These are phyloP conservation scores for Lactifluus rugatus DNA, from an alignment of 768 basidiomycete genomes.

Conservation along the genomic window DNA sequence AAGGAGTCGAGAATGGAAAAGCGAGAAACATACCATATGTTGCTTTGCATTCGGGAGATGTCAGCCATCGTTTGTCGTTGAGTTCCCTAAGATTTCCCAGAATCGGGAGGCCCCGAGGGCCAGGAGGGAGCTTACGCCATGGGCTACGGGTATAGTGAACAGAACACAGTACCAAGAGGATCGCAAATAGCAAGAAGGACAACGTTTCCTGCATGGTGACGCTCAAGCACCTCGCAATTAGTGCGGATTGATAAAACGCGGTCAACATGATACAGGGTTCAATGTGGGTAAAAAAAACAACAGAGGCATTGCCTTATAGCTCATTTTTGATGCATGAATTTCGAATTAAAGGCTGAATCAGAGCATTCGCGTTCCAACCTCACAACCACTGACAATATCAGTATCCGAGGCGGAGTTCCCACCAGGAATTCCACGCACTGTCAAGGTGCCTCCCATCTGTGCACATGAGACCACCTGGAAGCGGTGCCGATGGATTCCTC, in stretches of 20 bases:
- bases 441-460: slow-evolving; percentile 5
- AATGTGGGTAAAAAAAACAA: not conserved
- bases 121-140: slow-evolving; percentile 18
- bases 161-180: not conserved
- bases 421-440: slow-evolving; percentile 16
- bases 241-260: not conserved
- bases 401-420: slow-evolving; percentile 10
- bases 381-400: not conserved
- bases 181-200: not conserved
- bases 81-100: slow-evolving; percentile 14
- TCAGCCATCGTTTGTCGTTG: slow-evolving; percentile 15
- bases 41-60: slow-evolving; percentile 6
- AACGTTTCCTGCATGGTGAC: not conserved
- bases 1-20: not conserved
- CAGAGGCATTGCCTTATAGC: slow-evolving; percentile 1
- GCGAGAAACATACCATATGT: slow-evolving; percentile 6
- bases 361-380: slow-evolving; percentile 1
- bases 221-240: not conserved
- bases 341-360: slow-evolving; percentile 3
- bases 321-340: not conserved
- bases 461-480: slow-evolving; percentile 8
- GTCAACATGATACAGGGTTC: slow-evolving; percentile 9
- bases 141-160: slow-evolving; percentile 11
- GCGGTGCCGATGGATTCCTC: slow-evolving; percentile 4
- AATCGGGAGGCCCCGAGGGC: slow-evolving; percentile 13